Base-by-base conservation (phyloP, 176 grass and related monocot genomes). In the Aegilops umbellulata region DNA sequence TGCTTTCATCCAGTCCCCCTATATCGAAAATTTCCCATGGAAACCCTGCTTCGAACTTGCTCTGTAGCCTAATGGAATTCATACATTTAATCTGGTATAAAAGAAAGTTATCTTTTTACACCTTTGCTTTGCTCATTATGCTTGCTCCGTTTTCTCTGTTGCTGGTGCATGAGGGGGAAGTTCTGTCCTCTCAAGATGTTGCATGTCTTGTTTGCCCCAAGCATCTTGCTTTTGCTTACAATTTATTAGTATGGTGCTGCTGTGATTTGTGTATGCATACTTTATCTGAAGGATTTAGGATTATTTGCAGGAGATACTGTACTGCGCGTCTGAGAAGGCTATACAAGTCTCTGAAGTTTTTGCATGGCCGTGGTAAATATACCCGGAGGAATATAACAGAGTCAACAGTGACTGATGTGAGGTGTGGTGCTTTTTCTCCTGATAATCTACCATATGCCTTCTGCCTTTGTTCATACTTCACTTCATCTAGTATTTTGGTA, bases 341-440 rank as follows among this genome's bases (percentile, higher is more conserved):
- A 41, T 95, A 98, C 76, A 98, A 95, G 65, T 95, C 94, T 74
- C 85, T 98, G 10, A 98, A 98, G 80, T 95, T 98, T 83, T 80
- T 90, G 41, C 97, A 98, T 89, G 97, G 97, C 55, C 92, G 92
- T 87, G 97, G 97, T 71, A 95, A 94, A 91, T 98, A 89, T 65
- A 95, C 79, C 29, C 91, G 80, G 80, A 92, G 63, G 87, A 84
- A 88, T 76, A 92, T 98, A 83, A 94, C 86, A 13, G 97, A 95
- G 84, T 85, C 97, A 25, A 95, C 93, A 38, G 76, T 98, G n/a
- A 92, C 92, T 22, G 97, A 98, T 74, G 94, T 94, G 31, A 94
- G 96, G 96, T 98, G 83, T 75, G 81, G 0, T 81, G 31, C 27
- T 69, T 83, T 61, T 83, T 89, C 25, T 73, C 8, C 8, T 86